Conservation (phyloP, 305 asterid genomes). For the Solanum aculeatissimum region DNA sequence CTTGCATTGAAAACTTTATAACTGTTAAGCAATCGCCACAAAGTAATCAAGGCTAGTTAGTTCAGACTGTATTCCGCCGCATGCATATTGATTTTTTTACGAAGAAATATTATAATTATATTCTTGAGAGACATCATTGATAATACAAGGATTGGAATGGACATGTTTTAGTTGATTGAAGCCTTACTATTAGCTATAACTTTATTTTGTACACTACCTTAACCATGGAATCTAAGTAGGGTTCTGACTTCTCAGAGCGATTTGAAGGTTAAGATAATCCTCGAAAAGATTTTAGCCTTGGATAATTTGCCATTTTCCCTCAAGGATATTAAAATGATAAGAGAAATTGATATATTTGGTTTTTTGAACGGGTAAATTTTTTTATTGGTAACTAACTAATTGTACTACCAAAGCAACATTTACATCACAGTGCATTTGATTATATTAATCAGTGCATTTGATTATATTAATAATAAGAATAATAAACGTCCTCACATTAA, state of each 20-base stretch:
- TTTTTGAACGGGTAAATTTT: not conserved
- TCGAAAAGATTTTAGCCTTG: not conserved
- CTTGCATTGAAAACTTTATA: not conserved
- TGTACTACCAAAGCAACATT: not conserved
- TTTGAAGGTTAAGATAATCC: not conserved
- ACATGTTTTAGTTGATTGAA: not conserved
- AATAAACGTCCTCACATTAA: not conserved
- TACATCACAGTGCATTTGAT: not conserved
- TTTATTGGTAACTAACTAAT: too few relatives aligned
- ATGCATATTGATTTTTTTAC: not conserved
- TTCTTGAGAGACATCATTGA: not conserved
- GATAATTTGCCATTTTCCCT: not conserved
- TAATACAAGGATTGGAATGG: not conserved
- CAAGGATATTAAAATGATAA: not conserved
- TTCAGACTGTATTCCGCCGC: not conserved
- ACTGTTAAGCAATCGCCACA: not conserved
- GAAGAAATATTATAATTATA: not conserved
- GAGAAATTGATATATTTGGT: not conserved
- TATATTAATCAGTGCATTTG: not conserved
- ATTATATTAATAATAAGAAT: not conserved
- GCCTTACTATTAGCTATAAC: not conserved
- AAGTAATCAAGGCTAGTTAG: not conserved
- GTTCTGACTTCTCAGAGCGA: not conserved
- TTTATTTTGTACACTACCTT: not conserved
- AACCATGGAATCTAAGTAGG: not conserved